A percentile compares a stretch with the other conserved stretches of the same genome.
phyloP scores from a whole-genome alignment of 75 land plant genomes.

The Cupressus sempervirens region DNA sequence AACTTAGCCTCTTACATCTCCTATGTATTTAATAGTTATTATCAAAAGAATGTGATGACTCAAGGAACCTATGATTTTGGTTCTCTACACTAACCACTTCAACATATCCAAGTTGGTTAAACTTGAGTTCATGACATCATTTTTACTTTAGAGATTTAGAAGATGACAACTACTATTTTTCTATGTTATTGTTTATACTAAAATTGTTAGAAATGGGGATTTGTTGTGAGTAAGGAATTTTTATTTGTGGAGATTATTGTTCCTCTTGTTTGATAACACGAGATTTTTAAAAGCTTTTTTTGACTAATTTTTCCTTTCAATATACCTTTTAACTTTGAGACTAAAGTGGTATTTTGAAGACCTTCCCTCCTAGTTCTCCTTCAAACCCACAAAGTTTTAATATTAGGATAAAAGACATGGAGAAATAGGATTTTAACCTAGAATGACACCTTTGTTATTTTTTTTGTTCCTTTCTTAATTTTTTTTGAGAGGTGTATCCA shows the following conservation, averaged over 20 bases:
- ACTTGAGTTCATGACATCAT: neutral
- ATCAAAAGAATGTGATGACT: constrained; percentile 32
- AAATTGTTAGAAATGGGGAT: neutral
- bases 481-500: neutral
- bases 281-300: neutral
- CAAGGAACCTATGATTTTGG: constrained; percentile 49
- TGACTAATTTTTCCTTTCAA: neutral
- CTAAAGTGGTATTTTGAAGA: neutral
- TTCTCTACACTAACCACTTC: constrained; percentile 55
- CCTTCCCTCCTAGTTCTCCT: neutral
- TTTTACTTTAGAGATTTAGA: neutral
- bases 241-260: neutral
- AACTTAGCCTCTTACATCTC: constrained; percentile 50
- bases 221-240: neutral
- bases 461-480: neutral
- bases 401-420: neutral
- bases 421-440: neutral
- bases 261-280: neutral
- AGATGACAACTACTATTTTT: neutral
- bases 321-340: neutral
- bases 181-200: neutral
- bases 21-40: constrained; percentile 82
- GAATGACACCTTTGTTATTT: neutral
- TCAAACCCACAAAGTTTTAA: neutral
- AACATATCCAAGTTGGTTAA: constrained; percentile 61